Base-by-base conservation (phyloP, 2,329 filamentous ascomycete genomes). In the Coleophoma crateriformis region DNA sequence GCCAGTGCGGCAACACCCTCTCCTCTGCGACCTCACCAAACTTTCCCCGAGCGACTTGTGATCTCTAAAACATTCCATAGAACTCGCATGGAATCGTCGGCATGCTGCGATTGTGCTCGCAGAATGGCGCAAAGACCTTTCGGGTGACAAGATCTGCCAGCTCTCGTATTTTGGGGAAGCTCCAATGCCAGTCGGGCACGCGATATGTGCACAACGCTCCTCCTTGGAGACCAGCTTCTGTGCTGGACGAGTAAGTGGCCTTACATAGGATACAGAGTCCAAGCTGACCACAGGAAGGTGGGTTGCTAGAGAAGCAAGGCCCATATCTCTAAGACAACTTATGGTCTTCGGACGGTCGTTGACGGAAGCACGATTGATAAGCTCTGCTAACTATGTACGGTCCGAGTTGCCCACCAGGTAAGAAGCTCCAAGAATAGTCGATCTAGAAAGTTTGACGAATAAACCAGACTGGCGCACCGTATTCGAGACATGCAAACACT, bases 401-500 rank as follows among this genome's bases (percentile, higher is more conserved):
- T 90, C 90, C 5, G 94, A 99, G 72, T 80, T 99, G 47, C 92
- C 92, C 7, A 94, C 88, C 7, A 81, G 88, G 85, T 87, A 67
- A 53, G 71, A 61, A 27, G 45, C 15, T 2, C 33, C 15, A 19
- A 20, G 15, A 44, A 15, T 20, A 6, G 15, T 15, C 45, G 33
- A 19, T 50, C 15, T 35, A 38, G 48, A 7, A 43, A 43, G 17
- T 27, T 17, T 42, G 27, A 46, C 47, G 46, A 19, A 14, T 50
- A 27, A 20, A 40, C 35, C 57, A 92, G 90, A 59, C 82, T 97
- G 58, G 90, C 92, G 15, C 94, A 99, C 69, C 88, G 94, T 33
- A 84, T 99, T 55, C 89, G 95, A 51, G 92, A 99, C 67, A 97
- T 99, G 81, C 94, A 99, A 68, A 91, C 88, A 55, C 77, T 99